A percentile compares a stretch with the other conserved stretches of the same genome.
Evolutionary conservation across 1,284 basidiomycete genomes (phyloP).

Genomic region (Hypsizygus ulmarius): DNA sequence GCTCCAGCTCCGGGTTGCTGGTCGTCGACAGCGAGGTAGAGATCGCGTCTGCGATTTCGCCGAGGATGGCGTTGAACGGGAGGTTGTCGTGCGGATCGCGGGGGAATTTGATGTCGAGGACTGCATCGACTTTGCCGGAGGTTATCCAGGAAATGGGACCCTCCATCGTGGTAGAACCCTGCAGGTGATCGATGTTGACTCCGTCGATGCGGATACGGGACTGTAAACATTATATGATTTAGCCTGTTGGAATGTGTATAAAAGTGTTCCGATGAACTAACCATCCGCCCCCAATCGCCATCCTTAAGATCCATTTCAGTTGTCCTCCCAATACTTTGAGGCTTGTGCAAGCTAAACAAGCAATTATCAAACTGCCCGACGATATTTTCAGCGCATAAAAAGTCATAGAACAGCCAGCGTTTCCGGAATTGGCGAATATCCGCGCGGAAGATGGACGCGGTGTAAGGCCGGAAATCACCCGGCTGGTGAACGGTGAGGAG

Average conservation of each 20-base stretch:
- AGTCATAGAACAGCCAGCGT: conserved; percentile 95
- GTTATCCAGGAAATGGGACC: conserved; percentile 97
- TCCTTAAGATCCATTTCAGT: conserved; percentile 81
- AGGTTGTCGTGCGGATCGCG: conserved; percentile 74
- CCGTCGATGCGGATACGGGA: conserved; percentile 96
- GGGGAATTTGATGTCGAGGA: conserved; percentile 97
- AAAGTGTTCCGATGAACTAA: conserved; percentile 33
- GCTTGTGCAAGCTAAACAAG: conserved; percentile 93
- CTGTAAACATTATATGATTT: conserved; percentile 39
- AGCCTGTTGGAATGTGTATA: neutral
- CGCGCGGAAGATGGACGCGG: conserved; percentile 95
- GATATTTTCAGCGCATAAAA: conserved; percentile 88
- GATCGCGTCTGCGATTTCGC: conserved; percentile 89
- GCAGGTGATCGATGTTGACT: conserved; percentile 94
- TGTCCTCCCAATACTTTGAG: conserved; percentile 92
- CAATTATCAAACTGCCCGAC: conserved; percentile 99
- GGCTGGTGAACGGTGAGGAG: conserved; percentile 96
- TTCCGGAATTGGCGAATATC: conserved; percentile 84
- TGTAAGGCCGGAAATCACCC: conserved; percentile 88
- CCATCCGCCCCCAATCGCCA: conserved; percentile 87
- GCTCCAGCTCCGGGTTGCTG: conserved; percentile 45
- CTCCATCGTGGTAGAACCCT: conserved; percentile 78
- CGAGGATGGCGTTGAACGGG: conserved; percentile 86
- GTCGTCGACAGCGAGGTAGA: conserved; percentile 46
- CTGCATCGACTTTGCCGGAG: conserved; percentile 94